phyloP scores from a whole-genome alignment of 441 rosid genomes.

The Eutrema salsugineum region DNA sequence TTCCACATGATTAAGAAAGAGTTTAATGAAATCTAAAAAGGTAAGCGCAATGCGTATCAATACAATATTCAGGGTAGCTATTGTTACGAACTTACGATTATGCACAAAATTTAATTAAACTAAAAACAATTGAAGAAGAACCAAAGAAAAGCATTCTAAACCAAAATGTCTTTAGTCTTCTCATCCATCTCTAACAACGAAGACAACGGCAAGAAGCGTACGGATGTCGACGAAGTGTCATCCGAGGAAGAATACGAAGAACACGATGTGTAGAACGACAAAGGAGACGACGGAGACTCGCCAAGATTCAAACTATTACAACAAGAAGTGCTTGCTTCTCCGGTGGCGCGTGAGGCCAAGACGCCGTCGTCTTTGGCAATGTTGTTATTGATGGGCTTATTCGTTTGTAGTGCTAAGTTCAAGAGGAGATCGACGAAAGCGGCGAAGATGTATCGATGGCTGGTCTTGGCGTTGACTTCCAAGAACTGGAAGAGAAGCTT shows the following conservation, averaged over 20 bases:
- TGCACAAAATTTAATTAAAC: constrained; percentile 9
- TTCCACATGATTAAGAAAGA: background rate
- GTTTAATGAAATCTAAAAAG: background rate
- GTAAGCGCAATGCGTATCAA: constrained; percentile 12
- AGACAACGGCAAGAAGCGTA: constrained; percentile 29
- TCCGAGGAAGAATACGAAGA: constrained; percentile 45
- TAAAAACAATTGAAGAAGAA: constrained; percentile 14
- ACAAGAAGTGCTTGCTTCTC: constrained; percentile 25
- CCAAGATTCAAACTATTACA: constrained; percentile 27
- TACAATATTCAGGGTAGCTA: constrained; percentile 8
- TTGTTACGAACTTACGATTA: background rate
- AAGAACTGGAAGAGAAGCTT: constrained; percentile 61
- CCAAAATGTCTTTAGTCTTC: constrained; percentile 31
- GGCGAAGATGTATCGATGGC: constrained; percentile 59
- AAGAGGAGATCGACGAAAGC: constrained; percentile 80
- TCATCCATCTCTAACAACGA: constrained; percentile 38
- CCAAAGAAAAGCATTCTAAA: background rate
- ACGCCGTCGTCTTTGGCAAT: constrained; percentile 19
- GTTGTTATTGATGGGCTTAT: constrained; percentile 8
- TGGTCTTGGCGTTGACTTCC: constrained; percentile 52
- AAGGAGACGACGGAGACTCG: constrained; percentile 54
- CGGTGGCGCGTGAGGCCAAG: constrained; percentile 20
- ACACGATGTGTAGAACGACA: constrained; percentile 49
- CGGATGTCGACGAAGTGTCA: constrained; percentile 42
- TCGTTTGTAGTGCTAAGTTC: constrained; percentile 10